Percentiles rank a stretch among this genome's conserved stretches.
phyloP scores from a whole-genome alignment of 768 basidiomycete genomes.

The Pleurotus tuber-regium region DNA sequence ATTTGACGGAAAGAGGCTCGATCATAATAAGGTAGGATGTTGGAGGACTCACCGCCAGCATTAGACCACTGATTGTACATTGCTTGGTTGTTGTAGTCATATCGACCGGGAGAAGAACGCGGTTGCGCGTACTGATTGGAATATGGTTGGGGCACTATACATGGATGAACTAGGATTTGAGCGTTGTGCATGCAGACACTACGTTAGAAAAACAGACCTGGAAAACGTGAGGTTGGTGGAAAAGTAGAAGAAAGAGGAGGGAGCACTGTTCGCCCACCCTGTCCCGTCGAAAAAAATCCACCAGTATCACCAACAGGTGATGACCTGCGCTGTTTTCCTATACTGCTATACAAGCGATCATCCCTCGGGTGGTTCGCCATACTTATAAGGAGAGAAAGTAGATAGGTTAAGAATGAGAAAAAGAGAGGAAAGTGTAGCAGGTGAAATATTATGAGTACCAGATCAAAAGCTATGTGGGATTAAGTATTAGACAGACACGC shows the following conservation, averaged over 20 bases:
- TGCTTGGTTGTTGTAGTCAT: slow-evolving; percentile 51
- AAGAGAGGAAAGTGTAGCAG: slow-evolving; percentile 42
- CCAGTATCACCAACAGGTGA: slow-evolving; percentile 61
- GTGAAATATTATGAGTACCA: slow-evolving; percentile 52
- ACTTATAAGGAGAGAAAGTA: slow-evolving; percentile 45
- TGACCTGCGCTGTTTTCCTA: slow-evolving; percentile 66
- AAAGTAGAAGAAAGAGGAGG: slow-evolving; percentile 82
- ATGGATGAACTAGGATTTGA: slow-evolving; percentile 52
- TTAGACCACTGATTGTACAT: slow-evolving; percentile 46
- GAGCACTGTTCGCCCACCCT: slow-evolving; percentile 88
- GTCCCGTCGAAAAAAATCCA: slow-evolving; percentile 73
- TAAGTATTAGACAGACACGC: slow-evolving; percentile 40
- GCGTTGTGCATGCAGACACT: slow-evolving; percentile 49
- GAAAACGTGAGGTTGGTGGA: slow-evolving; percentile 81
- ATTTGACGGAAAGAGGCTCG: slow-evolving; percentile 19
- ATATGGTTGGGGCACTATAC: slow-evolving; percentile 59
- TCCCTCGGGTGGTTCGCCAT: slow-evolving; percentile 67
- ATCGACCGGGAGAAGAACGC: slow-evolving; percentile 59
- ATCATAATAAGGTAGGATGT: slow-evolving; percentile 29
- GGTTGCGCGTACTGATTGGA: slow-evolving; percentile 61
- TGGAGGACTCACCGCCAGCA: slow-evolving; percentile 29
- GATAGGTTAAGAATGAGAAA: slow-evolving; percentile 53
- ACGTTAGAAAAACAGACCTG: slow-evolving; percentile 74
- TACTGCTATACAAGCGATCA: slow-evolving; percentile 66
- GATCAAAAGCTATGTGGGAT: slow-evolving; percentile 41